Base-by-base conservation (phyloP, 176 grass and related monocot species). In the Zoysia japonica region DNA sequence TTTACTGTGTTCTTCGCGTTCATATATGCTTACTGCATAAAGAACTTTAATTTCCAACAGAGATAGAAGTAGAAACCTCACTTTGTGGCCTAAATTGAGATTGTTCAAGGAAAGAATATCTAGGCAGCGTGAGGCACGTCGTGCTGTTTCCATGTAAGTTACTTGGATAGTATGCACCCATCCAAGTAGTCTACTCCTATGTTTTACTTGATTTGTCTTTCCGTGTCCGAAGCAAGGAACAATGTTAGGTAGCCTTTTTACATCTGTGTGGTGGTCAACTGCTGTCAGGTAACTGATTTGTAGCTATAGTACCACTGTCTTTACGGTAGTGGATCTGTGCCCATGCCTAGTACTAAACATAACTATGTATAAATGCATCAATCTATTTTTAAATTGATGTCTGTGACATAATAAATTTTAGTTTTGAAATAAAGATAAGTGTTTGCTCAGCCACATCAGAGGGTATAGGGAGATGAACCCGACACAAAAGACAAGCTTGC, bases 1-100 rank as follows among this genome's bases (percentile, higher is more conserved):
- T 97, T 93, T 68, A 71, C 91, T n/a, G 28, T 86, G 46, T 71
- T 94, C 16, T 94, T 97, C 4, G 91, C 91, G n/a, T 84, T 97
- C 42, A 75, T 72, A 68, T 94, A 92, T 77, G 94, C 89, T 64
- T 92, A 88, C 72, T 84, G 87, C 62, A 94, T 97, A 53, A 93
- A 71, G 54, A 73, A 9, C 16, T 78, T 94, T 8, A 97, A 94
- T 72, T 97, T 97, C 83, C 91, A 92, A 47, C 80, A 86, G 36
- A 94, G 94, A 61, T 94, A 87, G 84, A 82, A 67, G n/a, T 67
- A 38, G 17, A 40, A 15, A 45, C 17, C 17, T 50, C 44, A 65
- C 35, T 19, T n/a, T 80, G 45, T n/a, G 12, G 51, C 49, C 55
- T 70, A 68, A 43, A 20, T 63, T 70, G 77, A 68, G 1, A 16